Conservation (phyloP, 441 rosid genomes). For the Euphorbia corollata region DNA sequence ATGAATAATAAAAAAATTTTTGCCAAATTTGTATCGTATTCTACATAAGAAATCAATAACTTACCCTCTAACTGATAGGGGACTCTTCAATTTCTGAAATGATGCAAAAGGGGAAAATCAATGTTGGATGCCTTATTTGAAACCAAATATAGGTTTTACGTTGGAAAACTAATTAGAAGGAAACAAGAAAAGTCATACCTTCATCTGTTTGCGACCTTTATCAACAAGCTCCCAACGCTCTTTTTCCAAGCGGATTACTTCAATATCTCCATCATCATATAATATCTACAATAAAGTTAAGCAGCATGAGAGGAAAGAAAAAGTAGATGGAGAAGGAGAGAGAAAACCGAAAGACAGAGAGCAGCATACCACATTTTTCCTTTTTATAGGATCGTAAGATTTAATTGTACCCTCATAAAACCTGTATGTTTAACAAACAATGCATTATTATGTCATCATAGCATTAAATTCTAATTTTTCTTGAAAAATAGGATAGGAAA, state of each 20-base stretch:
- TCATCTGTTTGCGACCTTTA: slow-evolving; percentile 48
- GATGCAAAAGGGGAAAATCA: slow-evolving; percentile 20
- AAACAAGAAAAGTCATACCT: slow-evolving; percentile 42
- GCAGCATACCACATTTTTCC: slow-evolving; percentile 82
- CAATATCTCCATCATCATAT: slow-evolving; percentile 96
- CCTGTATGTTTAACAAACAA: slow-evolving; percentile 43
- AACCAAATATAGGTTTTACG: slow-evolving; percentile 6
- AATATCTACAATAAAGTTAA: slow-evolving; percentile 46
- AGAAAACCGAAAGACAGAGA: background rate
- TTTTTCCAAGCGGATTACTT: slow-evolving; percentile 77
- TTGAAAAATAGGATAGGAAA: background rate
- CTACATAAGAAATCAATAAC: slow-evolving; percentile 23
- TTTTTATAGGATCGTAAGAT: slow-evolving; percentile 78
- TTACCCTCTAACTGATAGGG: slow-evolving; percentile 47
- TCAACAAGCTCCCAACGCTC: slow-evolving; percentile 91
- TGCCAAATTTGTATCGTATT: background rate
- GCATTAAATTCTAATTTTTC: background rate
- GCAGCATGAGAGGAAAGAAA: slow-evolving; percentile 1
- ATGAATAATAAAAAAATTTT: background rate
- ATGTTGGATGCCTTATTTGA: slow-evolving; percentile 11
- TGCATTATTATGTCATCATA: slow-evolving; percentile 11
- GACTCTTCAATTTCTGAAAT: slow-evolving; percentile 55
- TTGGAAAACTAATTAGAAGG: slow-evolving; percentile 16
- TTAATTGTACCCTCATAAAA: slow-evolving; percentile 92
- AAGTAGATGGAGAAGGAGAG: slow-evolving; percentile 7